These are phyloP conservation scores for Buddleja alternifolia DNA, from an alignment of 257 asterid genomes.

Conservation along the genomic window DNA sequence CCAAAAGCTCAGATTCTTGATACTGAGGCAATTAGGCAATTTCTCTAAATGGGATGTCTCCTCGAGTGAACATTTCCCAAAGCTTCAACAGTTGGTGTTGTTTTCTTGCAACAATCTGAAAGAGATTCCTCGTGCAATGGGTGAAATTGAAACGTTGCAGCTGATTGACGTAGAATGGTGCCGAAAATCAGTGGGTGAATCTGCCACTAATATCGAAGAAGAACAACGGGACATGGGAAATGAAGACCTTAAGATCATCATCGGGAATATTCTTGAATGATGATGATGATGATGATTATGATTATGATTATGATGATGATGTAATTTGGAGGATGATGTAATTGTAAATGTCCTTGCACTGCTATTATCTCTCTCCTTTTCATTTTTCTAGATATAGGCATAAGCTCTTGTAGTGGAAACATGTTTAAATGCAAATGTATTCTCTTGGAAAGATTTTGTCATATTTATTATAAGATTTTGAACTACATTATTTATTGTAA, in stretches of 20 bases:
- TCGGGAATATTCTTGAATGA: too few relatives aligned
- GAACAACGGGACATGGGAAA: conserved; percentile 28
- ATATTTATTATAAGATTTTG: too few relatives aligned
- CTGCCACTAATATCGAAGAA: conserved; percentile 19
- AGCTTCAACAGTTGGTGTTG: conserved; percentile 19
- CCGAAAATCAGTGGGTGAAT: not conserved
- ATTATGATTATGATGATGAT: too few relatives aligned
- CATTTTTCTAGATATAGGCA: too few relatives aligned
- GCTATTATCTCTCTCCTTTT: too few relatives aligned
- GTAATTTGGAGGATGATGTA: too few relatives aligned
- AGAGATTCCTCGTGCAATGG: conserved; percentile 2
- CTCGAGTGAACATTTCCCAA: conserved; percentile 10
- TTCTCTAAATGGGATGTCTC: not conserved
- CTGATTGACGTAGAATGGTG: conserved; percentile 17
- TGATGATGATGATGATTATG: too few relatives aligned
- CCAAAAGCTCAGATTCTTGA: conserved; percentile 14
- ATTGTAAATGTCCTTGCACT: too few relatives aligned
- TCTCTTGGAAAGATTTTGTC: too few relatives aligned
- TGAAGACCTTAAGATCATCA: conserved; percentile 19
- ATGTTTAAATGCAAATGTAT: too few relatives aligned
- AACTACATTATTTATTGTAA: too few relatives aligned
- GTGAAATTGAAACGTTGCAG: conserved; percentile 10
- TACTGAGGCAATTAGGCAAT: not conserved
- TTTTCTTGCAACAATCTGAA: not conserved
- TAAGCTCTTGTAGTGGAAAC: too few relatives aligned